phyloP scores from a whole-genome alignment of 805 yeast species.

The Spathaspora sp. region DNA sequence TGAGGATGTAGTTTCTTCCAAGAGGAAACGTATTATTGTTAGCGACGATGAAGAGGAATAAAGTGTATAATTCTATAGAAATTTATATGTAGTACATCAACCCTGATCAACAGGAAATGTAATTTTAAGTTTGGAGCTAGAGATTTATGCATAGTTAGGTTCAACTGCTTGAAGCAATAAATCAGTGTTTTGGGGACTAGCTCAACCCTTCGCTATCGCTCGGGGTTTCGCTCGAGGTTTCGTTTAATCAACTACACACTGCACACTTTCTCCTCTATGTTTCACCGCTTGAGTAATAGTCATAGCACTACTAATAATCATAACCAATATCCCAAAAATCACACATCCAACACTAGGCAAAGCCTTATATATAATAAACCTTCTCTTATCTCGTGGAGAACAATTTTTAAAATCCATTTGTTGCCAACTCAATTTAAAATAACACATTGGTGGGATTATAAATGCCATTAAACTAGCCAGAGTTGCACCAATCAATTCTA shows the following conservation, averaged over 20 bases:
- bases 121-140: not conserved
- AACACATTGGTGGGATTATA: conserved; percentile 85
- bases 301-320: conserved; percentile 78
- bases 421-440: conserved; percentile 55
- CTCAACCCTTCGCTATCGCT: not conserved
- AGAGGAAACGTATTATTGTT: not conserved
- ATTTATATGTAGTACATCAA: not conserved
- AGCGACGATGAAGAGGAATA: conserved; percentile 1
- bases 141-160: not conserved
- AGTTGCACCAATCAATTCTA: conserved; percentile 89
- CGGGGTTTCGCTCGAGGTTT: conserved; percentile 2
- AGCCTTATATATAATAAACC: conserved; percentile 37
- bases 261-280: conserved; percentile 37
- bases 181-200: too few species aligned
- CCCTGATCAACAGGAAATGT: too few species aligned
- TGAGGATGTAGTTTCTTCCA: not conserved
- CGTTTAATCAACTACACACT: conserved; percentile 41
- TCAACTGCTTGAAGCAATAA: too few species aligned
- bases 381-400: conserved; percentile 16
- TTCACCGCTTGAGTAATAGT: conserved; percentile 50
- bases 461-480: conserved; percentile 92
- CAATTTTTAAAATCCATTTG: conserved; percentile 30
- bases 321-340: conserved; percentile 68
- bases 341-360: conserved; percentile 60
- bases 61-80: not conserved